These are phyloP conservation scores for Fraxinus xanthoxyloides DNA, from an alignment of 305 asterid species.

Conservation along the genomic window DNA sequence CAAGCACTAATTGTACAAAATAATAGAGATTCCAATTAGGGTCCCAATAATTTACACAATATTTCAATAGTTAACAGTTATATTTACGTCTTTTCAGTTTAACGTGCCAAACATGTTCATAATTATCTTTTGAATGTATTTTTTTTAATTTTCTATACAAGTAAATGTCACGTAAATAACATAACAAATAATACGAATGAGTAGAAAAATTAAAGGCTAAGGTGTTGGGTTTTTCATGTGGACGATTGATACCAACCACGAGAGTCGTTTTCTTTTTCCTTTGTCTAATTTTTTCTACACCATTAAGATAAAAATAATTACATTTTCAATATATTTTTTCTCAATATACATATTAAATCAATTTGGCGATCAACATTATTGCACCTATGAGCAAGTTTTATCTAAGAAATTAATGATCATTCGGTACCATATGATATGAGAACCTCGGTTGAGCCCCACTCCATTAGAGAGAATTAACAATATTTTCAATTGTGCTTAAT, in stretches of 20 bases:
- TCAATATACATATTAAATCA: background rate
- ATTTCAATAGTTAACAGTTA: no score
- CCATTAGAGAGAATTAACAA: background rate
- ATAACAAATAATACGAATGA: no score
- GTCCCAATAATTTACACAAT: background rate
- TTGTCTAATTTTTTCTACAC: no score
- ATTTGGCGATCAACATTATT: background rate
- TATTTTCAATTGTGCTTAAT: no score
- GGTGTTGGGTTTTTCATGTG: no score
- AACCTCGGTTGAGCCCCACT: background rate
- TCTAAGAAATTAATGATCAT: background rate
- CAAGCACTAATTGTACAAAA: background rate
- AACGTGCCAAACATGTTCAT: background rate
- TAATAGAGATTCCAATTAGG: background rate
- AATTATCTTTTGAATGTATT: background rate
- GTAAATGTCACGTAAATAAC: background rate
- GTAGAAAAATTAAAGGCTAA: no score
- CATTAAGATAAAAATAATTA: no score
- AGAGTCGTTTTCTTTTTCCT: no score
- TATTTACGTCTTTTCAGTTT: background rate
- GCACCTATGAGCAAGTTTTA: background rate
- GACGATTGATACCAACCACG: no score
- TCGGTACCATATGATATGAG: background rate
- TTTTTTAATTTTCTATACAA: no score
- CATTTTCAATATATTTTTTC: background rate